Evolutionary conservation across 2,329 filamentous ascomycete genomes (phyloP).

Genomic region (Pseudohalonectria lignicola): DNA sequence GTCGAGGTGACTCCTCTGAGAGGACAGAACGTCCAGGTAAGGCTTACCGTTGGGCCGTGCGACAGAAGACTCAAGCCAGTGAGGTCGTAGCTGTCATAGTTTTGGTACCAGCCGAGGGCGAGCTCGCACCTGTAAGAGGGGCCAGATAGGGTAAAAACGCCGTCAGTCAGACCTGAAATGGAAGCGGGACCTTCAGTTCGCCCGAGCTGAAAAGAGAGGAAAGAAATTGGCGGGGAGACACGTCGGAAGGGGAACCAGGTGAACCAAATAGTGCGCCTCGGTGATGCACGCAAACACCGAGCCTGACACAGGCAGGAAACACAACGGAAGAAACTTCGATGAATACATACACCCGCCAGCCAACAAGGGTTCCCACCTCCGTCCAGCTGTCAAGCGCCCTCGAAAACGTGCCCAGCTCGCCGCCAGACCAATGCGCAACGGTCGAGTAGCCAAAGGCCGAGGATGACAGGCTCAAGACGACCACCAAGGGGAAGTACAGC

Average conservation of each 20-base stretch:
- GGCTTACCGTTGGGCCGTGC: conserved; percentile 60
- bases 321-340: no score
- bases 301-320: no score
- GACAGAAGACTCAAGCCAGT: conserved; percentile 57
- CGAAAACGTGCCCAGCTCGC: conserved; percentile 57
- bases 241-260: neutral
- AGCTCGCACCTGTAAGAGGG: conserved; percentile 64
- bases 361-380: conserved; percentile 44
- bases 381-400: conserved; percentile 51
- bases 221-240: neutral
- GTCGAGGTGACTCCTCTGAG: no score
- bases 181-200: conserved; percentile 3
- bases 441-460: conserved; percentile 55
- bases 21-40: no score
- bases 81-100: conserved; percentile 64
- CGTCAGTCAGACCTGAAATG: conserved; percentile 5
- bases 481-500: conserved; percentile 41
- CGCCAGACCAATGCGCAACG: conserved; percentile 45
- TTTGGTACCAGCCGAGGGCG: conserved; percentile 59
- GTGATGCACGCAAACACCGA: no score
- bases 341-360: conserved; percentile 47
- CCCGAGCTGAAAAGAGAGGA: conserved; percentile 1
- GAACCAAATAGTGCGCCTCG: no score
- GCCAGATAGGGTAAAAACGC: conserved; percentile 15
- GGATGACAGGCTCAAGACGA: conserved; percentile 46